phyloP scores from a whole-genome alignment of 2,329 filamentous ascomycete species.

The Aspergillus brasiliensis region DNA sequence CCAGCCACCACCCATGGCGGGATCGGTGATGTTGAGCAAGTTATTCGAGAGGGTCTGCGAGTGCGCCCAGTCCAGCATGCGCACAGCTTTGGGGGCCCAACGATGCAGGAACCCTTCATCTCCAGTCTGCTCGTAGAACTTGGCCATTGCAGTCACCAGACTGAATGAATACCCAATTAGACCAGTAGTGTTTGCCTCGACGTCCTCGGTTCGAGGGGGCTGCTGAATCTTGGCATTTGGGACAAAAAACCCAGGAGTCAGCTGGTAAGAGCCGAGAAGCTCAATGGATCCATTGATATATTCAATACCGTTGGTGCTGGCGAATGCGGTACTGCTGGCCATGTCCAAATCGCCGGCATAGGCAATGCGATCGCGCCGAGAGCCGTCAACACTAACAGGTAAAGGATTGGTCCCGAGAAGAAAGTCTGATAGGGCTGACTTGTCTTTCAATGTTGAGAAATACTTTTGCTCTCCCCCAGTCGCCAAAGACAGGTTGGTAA shows the following conservation, averaged over 20 bases:
- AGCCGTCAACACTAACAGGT: conserved; percentile 39
- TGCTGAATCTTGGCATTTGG: conserved; percentile 18
- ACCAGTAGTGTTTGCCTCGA: conserved; percentile 17
- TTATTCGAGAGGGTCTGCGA: conserved; percentile 14
- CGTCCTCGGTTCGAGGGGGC: conserved; percentile 1
- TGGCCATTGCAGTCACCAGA: conserved; percentile 12
- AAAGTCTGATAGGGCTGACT: conserved; percentile 34
- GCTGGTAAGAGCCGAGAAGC: conserved; percentile 17
- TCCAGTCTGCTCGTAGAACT: conserved; percentile 13
- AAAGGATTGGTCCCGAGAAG: conserved; percentile 39
- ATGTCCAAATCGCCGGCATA: conserved; percentile 20
- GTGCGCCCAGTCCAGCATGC: conserved; percentile 18
- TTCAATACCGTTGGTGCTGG: conserved; percentile 14
- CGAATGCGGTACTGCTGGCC: conserved; percentile 11
- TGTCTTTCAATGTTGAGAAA: conserved; percentile 29
- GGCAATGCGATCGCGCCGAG: conserved; percentile 24
- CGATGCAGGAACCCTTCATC: conserved; percentile 9
- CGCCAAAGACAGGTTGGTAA: conserved; percentile 14
- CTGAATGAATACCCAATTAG: conserved; percentile 18
- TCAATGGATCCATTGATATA: conserved; percentile 18
- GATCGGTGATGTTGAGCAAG: conserved; percentile 16
- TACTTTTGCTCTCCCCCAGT: conserved; percentile 23
- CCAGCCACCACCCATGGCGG: conserved; percentile 15
- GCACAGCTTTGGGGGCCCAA: conserved; percentile 11
- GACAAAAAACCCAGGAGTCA: conserved; percentile 14